Conservation (phyloP, 805 yeast genomes). For the Ogataea wickerhamii region DNA sequence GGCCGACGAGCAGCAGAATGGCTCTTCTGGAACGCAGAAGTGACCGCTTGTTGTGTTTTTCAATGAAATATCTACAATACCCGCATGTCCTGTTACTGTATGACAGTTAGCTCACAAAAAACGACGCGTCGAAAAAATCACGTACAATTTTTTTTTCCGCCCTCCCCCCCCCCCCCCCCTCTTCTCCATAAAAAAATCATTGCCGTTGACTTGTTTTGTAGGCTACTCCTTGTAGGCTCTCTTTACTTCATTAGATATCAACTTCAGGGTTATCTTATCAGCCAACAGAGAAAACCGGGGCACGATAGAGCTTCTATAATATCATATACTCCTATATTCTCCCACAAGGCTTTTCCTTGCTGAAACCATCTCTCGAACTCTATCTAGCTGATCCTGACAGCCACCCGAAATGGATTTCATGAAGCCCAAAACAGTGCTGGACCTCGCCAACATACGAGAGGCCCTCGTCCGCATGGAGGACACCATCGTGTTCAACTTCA, state of each 20-base stretch:
- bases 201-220: neutral
- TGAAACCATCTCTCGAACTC: no score
- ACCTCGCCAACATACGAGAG: slow-evolving; percentile 76
- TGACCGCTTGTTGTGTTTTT: no score
- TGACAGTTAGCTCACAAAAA: no score
- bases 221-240: slow-evolving; percentile 3
- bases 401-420: slow-evolving; percentile 66
- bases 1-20: neutral
- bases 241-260: slow-evolving; percentile 2
- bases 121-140: no score
- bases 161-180: no score
- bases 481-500: slow-evolving; percentile 86
- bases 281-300: no score
- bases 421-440: slow-evolving; percentile 76
- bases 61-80: no score
- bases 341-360: neutral
- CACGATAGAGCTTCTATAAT: no score
- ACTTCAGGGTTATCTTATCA: slow-evolving; percentile 5
- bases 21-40: no score
- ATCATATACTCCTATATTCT: no score
- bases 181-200: neutral
- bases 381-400: neutral
- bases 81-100: no score
- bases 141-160: no score
- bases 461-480: slow-evolving; percentile 93